These are phyloP conservation scores for Claviceps pusilla DNA, from an alignment of 2,329 filamentous ascomycete species.

Conservation along the genomic window DNA sequence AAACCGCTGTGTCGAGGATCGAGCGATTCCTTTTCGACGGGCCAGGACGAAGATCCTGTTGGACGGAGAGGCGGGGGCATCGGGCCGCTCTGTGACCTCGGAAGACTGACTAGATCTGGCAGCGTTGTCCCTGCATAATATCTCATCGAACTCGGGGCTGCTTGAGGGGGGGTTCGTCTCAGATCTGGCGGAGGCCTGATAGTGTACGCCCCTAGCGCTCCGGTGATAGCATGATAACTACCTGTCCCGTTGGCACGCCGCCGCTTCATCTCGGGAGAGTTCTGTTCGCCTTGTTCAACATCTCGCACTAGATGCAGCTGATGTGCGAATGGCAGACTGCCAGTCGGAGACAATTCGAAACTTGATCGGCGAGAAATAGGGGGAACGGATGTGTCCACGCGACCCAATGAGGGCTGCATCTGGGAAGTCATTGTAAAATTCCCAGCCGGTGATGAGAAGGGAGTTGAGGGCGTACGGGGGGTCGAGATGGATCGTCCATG, in stretches of 20 bases:
- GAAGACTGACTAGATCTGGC: conserved; percentile 16
- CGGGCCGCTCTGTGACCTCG: conserved; percentile 22
- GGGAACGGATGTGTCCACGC: conserved; percentile 12
- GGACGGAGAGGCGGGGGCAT: conserved; percentile 43
- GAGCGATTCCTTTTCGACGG: conserved; percentile 15
- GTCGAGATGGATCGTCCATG: conserved; percentile 52
- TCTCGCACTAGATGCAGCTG: conserved; percentile 14
- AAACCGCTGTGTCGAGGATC: conserved; percentile 31
- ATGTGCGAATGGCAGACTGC: conserved; percentile 10
- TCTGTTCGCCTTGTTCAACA: conserved; percentile 23
- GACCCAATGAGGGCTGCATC: conserved; percentile 8
- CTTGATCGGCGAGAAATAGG: conserved; percentile 14
- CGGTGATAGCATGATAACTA: conserved; percentile 16
- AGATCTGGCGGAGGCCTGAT: conserved; percentile 6
- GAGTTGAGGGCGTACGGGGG: conserved; percentile 41
- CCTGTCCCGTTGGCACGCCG: conserved; percentile 39
- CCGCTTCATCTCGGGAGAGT: conserved; percentile 43
- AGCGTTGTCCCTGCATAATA: conserved; percentile 13
- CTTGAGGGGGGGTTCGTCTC: conserved; percentile 11
- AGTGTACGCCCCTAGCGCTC: conserved; percentile 4
- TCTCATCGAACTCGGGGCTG: conserved; percentile 7
- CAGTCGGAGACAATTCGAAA: conserved; percentile 13
- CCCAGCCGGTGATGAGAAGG: conserved; percentile 23
- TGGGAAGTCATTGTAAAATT: conserved; percentile 11
- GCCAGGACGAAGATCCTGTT: conserved; percentile 14